Conservation (phyloP, 768 basidiomycete genomes). For the Nidularia pulvinata region DNA sequence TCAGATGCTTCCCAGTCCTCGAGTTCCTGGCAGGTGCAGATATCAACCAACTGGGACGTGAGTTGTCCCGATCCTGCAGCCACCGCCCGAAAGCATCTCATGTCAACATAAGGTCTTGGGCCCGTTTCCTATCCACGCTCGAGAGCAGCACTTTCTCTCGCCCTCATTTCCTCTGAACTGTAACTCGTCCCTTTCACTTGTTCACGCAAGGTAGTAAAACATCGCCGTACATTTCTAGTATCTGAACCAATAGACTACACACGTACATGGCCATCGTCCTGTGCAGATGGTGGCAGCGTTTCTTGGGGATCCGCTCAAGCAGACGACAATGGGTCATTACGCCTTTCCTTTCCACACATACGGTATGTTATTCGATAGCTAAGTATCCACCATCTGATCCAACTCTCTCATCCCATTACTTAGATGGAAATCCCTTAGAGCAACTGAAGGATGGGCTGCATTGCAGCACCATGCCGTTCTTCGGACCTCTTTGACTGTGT, state of each 20-base stretch:
- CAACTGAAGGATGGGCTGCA: conserved; percentile 85
- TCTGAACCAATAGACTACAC: conserved; percentile 47
- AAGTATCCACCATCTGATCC: background rate
- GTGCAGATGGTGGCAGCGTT: conserved; percentile 60
- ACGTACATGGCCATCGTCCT: conserved; percentile 63
- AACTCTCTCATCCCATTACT: conserved; percentile 1
- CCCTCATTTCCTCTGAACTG: conserved; percentile 73
- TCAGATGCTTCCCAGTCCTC: too few species aligned
- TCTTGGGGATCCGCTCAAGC: conserved; percentile 52
- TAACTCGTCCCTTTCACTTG: conserved; percentile 19
- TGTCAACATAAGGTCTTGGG: conserved; percentile 60
- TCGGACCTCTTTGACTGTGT: conserved; percentile 59
- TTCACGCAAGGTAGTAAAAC: background rate
- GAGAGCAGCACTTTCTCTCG: conserved; percentile 83
- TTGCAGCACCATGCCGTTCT: conserved; percentile 81
- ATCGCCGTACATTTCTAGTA: conserved; percentile 28
- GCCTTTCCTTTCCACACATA: conserved; percentile 65
- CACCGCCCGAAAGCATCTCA: too few species aligned
- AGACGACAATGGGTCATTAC: conserved; percentile 42
- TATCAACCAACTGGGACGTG: too few species aligned
- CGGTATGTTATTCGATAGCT: conserved; percentile 31
- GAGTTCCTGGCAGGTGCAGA: too few species aligned
- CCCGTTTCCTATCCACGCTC: conserved; percentile 82
- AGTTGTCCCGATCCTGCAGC: too few species aligned
- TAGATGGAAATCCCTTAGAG: conserved; percentile 74